These are phyloP conservation scores for Dipodascus geniculatus DNA, from an alignment of 805 yeast genomes.

Conservation along the genomic window DNA sequence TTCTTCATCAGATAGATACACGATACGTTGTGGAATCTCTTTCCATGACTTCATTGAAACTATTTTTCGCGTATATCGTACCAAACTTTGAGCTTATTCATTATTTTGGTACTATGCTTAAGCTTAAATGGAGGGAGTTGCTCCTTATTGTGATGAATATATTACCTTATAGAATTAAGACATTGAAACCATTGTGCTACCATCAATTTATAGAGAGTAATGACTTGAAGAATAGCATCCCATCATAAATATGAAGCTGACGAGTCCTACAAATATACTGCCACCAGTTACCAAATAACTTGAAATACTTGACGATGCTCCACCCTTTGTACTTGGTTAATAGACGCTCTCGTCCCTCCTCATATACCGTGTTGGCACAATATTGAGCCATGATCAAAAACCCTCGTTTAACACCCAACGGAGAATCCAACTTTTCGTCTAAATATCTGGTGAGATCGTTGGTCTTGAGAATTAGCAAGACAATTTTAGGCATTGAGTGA, in stretches of 20 bases:
- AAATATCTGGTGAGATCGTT: constrained; percentile 84
- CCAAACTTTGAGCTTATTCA: too few relatives aligned
- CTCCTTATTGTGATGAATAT: too few relatives aligned
- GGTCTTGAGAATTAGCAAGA: constrained; percentile 77
- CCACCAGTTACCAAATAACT: constrained; percentile 24
- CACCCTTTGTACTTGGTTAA: constrained; percentile 11
- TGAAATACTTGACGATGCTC: constrained; percentile 13
- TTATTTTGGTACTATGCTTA: too few relatives aligned
- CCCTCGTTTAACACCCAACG: constrained; percentile 78
- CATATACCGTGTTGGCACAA: constrained; percentile 70
- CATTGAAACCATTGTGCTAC: too few relatives aligned
- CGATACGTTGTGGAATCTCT: too few relatives aligned
- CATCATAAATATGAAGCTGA: constrained; percentile 27
- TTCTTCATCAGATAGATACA: too few relatives aligned
- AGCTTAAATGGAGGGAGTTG: too few relatives aligned
- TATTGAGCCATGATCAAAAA: constrained; percentile 82
- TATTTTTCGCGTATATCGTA: too few relatives aligned
- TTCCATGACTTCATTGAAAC: too few relatives aligned
- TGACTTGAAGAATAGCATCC: constrained; percentile 7
- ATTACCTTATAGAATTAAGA: too few relatives aligned
- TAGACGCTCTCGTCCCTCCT: constrained; percentile 43
- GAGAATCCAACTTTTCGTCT: constrained; percentile 72
- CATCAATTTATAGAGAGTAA: too few relatives aligned
- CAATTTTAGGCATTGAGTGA: constrained; percentile 73
- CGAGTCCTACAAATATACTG: constrained; percentile 23